Percentiles rank a stretch among this genome's conserved stretches.
Conservation (phyloP, 1,284 basidiomycete species). For the Apiotrichum sp. region DNA sequence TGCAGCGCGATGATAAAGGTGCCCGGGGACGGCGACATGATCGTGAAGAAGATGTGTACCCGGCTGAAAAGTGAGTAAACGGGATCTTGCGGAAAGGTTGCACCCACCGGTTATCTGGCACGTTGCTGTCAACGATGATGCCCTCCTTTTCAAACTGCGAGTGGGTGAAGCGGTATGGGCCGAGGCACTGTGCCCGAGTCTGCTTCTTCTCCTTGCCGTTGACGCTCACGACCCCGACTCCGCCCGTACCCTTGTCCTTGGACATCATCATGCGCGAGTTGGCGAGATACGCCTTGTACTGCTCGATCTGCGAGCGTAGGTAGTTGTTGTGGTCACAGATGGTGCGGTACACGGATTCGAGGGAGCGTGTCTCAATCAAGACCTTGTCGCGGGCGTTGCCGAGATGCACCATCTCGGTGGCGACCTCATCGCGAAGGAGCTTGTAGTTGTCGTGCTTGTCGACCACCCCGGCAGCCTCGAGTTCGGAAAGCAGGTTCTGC, state of each 20-base stretch:
- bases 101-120: constrained; percentile 86
- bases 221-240: constrained; percentile 89
- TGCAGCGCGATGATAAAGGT: constrained; percentile 98
- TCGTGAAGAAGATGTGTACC: constrained; percentile 97
- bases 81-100: no score
- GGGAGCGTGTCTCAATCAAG: constrained; percentile 78
- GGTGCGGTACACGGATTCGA: constrained; percentile 97
- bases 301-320: constrained; percentile 89
- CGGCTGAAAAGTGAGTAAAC: constrained; percentile 54
- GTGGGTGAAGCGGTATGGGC: constrained; percentile 95
- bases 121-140: constrained; percentile 98
- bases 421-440: constrained; percentile 95
- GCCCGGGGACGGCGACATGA: constrained; percentile 92
- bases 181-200: constrained; percentile 73
- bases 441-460: constrained; percentile 77
- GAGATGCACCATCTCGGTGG: constrained; percentile 87
- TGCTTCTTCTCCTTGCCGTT: constrained; percentile 97
- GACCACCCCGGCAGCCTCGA: constrained; percentile 84
- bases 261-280: constrained; percentile 86
- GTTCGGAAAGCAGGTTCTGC: constrained; percentile 94
- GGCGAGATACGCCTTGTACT: constrained; percentile 98
- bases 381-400: constrained; percentile 97
- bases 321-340: constrained; percentile 99
- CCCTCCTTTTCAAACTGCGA: constrained; percentile 98
- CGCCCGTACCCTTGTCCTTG: constrained; percentile 63